Percentiles rank a stretch among this genome's conserved stretches.
phyloP scores from a whole-genome alignment of 371 early-diverging fungal species.

The Neoconidiobolus thromboides region DNA sequence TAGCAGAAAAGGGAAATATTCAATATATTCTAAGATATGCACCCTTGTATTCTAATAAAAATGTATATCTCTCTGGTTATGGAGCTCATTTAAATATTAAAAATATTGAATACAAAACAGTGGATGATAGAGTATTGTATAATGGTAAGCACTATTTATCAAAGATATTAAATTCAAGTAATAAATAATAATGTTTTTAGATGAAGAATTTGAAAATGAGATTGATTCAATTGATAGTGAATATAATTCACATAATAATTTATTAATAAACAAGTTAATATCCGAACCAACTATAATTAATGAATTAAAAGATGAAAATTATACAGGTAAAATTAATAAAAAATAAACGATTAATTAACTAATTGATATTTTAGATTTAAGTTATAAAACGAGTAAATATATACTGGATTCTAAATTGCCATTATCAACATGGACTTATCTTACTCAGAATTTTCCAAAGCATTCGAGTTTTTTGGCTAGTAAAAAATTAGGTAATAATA shows the following conservation, averaged over 20 bases:
- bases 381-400: conserved; percentile 42
- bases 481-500: conserved; percentile 11
- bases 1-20: no score
- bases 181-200: background rate
- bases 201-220: background rate
- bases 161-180: conserved; percentile 1
- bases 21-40: no score
- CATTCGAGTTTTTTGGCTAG: conserved; percentile 49
- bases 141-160: conserved; percentile 9
- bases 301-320: conserved; percentile 32
- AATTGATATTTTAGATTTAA: conserved; percentile 20
- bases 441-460: conserved; percentile 69
- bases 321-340: conserved; percentile 18
- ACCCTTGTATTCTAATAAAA: background rate
- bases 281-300: conserved; percentile 28
- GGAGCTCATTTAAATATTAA: conserved; percentile 83
- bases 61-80: conserved; percentile 57
- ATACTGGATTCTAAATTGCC: conserved; percentile 34
- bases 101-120: conserved; percentile 83
- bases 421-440: conserved; percentile 30
- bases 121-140: conserved; percentile 63
- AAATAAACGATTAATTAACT: background rate
- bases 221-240: background rate
- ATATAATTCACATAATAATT: background rate
- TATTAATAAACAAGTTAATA: conserved; percentile 6